Conservation (phyloP, 495 filamentous ascomycete species). For the Glonium stellatum region DNA sequence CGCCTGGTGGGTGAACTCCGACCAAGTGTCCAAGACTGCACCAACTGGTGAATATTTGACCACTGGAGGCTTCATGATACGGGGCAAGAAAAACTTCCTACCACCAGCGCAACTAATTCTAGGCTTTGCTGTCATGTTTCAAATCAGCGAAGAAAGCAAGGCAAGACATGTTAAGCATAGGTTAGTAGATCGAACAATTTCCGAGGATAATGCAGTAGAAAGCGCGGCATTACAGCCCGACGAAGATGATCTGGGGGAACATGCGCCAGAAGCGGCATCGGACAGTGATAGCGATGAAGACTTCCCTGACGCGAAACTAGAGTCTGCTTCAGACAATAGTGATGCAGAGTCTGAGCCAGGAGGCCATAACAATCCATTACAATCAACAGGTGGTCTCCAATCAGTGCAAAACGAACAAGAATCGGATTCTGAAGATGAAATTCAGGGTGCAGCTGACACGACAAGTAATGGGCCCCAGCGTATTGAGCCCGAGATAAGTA, state of each 20-base stretch:
- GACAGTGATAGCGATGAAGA: conserved; percentile 34
- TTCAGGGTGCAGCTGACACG: conserved; percentile 29
- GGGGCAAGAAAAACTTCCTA: conserved; percentile 81
- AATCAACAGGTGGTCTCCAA: neutral
- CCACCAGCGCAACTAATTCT: conserved; percentile 82
- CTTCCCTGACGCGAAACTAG: conserved; percentile 34
- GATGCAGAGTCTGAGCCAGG: conserved; percentile 33
- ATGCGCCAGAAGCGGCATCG: conserved; percentile 3
- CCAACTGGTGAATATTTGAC: conserved; percentile 71
- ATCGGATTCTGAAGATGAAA: conserved; percentile 19
- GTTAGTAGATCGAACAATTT: conserved; percentile 42
- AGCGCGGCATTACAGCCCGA: neutral
- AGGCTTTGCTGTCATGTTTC: conserved; percentile 81
- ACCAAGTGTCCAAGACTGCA: conserved; percentile 80
- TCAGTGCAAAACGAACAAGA: conserved; percentile 1
- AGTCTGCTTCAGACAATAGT: conserved; percentile 23
- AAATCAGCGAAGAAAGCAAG: conserved; percentile 82
- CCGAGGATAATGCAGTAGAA: conserved; percentile 4
- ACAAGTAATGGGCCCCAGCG: conserved; percentile 1
- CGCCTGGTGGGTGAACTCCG: conserved; percentile 85
- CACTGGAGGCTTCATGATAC: conserved; percentile 67
- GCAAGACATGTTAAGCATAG: conserved; percentile 69
- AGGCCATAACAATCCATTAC: conserved; percentile 25
- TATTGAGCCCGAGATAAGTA: conserved; percentile 5
- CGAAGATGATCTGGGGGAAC: conserved; percentile 26